Evolutionary conservation across 306 rosid genomes (phyloP), one percentile per base, ranked within the genome.

Genomic region (Dalbergia cochinchinensis): DNA sequence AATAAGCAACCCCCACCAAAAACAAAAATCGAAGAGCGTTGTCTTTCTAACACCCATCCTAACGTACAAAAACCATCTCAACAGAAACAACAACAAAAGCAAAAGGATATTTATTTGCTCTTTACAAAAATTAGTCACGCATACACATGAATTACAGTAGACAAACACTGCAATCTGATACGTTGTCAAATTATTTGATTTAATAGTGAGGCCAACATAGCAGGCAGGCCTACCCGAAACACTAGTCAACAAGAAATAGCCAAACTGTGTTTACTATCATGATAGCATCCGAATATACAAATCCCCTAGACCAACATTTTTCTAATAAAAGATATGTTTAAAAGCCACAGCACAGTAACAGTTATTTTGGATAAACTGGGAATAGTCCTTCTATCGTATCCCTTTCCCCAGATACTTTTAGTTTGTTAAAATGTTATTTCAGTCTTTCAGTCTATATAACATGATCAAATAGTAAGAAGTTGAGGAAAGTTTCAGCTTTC

Each of bases 41-140:
- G 67, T 10, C 64, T 5, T 58, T 73, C 68, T 39, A 0, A 34
- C 2, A 54, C 37, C 13, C 5, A 7, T 8, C 44, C 67, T 11
- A 0, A 13, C 1, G 39, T 11, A n/a, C 51, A 54, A 64, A 55
- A 65, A 45, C 44, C 31, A 37, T 34, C 60, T 59, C 22, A 78
- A 16, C 18, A 19, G 65, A 77, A 77, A 69, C 60, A 77, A 54
- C 12, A 53, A 37, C 57, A 35, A 45, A 58, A 65, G 54, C 15
- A 64, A 77, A 71, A 42, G 45, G 81, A 51, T 2, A 11, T 73
- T 80, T 42, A 50, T 72, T 20, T 39, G 53, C 48, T 70, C 37
- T 70, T 54, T 47, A 74, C 58, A 26, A 60, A 42, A 47, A 19
- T 31, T 16, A 65, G 53, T 57, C 48, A 71, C 10, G 11, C 66